A percentile compares a stretch with the other conserved stretches of the same genome.
phyloP scores from a whole-genome alignment of 495 filamentous ascomycete genomes.

The Thermochaetoides thermophila region DNA sequence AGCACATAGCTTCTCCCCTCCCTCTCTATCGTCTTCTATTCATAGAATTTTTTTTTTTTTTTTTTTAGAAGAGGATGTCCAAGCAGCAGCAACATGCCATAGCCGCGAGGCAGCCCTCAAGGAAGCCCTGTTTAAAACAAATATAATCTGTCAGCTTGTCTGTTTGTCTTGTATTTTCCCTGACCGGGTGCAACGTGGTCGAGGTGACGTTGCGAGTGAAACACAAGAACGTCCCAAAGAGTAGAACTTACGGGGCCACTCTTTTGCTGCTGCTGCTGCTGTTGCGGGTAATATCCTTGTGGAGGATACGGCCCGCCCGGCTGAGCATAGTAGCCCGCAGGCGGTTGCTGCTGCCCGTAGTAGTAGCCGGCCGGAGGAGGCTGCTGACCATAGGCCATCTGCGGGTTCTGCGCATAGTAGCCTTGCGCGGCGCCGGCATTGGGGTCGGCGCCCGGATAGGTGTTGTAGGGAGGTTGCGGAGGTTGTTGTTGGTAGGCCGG shows the following conservation, averaged over 20 bases:
- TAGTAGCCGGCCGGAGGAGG: constrained; percentile 10
- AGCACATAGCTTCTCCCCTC: no score
- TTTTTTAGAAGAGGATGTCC: constrained; percentile 28
- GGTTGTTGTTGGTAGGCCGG: constrained; percentile 7
- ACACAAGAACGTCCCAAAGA: not conserved
- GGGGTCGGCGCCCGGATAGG: constrained; percentile 5
- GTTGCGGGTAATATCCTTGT: constrained; percentile 10
- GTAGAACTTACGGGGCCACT: constrained; percentile 11
- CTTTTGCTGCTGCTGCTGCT: constrained; percentile 10
- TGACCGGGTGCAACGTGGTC: no score
- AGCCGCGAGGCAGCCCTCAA: constrained; percentile 22
- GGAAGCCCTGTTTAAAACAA: constrained; percentile 19
- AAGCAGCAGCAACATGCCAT: constrained; percentile 37
- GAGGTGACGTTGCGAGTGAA: not conserved
- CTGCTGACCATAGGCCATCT: constrained; percentile 30
- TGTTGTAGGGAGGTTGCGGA: constrained; percentile 3
- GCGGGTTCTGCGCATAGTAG: constrained; percentile 24
- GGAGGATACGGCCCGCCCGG: not conserved
- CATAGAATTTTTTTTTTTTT: not conserved
- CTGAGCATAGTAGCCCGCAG: constrained; percentile 8
- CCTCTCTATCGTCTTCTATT: not conserved
- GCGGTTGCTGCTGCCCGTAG: constrained; percentile 14
- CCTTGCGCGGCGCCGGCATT: constrained; percentile 10
- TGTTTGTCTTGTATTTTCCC: not conserved
- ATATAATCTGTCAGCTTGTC: not conserved